Conservation (phyloP, 805 yeast species). For the Zygoascus biomembranicola region DNA sequence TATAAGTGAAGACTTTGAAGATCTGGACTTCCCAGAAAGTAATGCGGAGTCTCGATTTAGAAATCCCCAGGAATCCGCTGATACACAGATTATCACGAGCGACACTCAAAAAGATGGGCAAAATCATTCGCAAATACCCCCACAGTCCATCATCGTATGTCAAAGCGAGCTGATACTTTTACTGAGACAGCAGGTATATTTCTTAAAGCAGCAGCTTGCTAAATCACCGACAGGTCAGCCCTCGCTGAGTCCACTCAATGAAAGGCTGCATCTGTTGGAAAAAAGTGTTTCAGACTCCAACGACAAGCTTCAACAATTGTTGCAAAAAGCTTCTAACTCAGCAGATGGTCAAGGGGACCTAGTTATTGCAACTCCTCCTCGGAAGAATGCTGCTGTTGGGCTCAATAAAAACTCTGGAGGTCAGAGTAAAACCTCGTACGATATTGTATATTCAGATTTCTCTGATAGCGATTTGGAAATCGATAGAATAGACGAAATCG, state of each 20-base stretch:
- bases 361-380: neutral
- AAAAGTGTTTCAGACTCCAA: neutral
- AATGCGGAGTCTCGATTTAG: too few species aligned
- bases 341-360: neutral
- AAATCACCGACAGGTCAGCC: neutral
- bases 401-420: neutral
- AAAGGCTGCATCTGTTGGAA: neutral
- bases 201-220: neutral
- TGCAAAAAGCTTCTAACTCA: neutral
- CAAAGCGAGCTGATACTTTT: neutral
- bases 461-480: neutral
- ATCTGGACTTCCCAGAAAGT: too few species aligned
- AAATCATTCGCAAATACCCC: neutral
- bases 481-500: neutral
- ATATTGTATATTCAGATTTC: neutral
- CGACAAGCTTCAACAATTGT: neutral
- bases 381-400: neutral
- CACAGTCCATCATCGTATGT: neutral
- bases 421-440: neutral
- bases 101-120: too few species aligned
- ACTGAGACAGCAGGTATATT: neutral
- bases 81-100: too few species aligned
- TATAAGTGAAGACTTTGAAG: too few species aligned
- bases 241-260: neutral
- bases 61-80: too few species aligned